Evolutionary conservation across 2,329 filamentous ascomycete genomes (phyloP), one percentile per base, ranked within the genome.

Genomic region (Fulvia fulva): DNA sequence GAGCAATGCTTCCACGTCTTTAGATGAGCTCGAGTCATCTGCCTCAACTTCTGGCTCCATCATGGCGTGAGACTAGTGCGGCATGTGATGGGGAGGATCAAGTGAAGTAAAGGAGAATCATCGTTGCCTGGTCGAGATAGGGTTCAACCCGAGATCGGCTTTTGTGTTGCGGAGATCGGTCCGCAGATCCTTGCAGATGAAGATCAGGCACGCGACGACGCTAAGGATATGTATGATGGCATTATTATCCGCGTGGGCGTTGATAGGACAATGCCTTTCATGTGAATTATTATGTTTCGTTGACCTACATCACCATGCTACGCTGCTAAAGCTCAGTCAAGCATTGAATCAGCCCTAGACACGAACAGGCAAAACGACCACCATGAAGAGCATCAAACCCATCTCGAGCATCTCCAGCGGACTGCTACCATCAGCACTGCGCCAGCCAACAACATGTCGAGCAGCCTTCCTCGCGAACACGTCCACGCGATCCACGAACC

Each of bases 381-480:
- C 23, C 34, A 70, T 69, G 68, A 68, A 68, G 60, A 53, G 65
- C 53, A 51, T 71, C 50, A 64, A 63, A 51, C 61, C 66, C 51
- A 32, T 68, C 57, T 58, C 65, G 21, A 62, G 51, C 49, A 30
- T 68, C 57, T 58, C 65, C 21, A 62, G 50, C 46, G 47, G 64
- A 8, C 46, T 65, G 34, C 59, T 64, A 37, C 66, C 65, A 41
- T 37, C 59, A 44, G 58, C 61, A 30, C 49, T 58, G 21, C 59
- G 51, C 47, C 56, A 49, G 28, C 34, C 62, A 49, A 19, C 44
- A 21, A 47, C 56, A 53, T 62, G 59, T 37, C 58, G 58, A 59
- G 56, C 60, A 59, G 53, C 61, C 25, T 51, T 26, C 34, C 50
- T 60, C 56, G 46, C 61, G 51, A 51, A 62, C 28, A 41, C 59